Evolutionary conservation across 495 filamentous ascomycete genomes (phyloP).

Genomic region (Penicillium mononematosum): DNA sequence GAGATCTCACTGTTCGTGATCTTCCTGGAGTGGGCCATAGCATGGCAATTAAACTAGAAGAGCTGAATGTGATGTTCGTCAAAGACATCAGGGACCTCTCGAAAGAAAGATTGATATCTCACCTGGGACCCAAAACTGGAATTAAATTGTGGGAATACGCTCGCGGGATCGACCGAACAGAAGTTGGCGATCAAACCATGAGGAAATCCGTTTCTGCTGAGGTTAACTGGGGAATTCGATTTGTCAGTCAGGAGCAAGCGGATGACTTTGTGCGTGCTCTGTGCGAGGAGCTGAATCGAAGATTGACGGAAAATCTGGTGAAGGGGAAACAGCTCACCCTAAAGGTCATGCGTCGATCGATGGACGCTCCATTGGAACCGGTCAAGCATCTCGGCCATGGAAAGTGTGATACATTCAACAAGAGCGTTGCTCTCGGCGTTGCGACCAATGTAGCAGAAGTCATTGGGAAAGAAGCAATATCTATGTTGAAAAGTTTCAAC

Average conservation of each 20-base stretch:
- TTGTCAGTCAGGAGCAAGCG: slow-evolving; percentile 82
- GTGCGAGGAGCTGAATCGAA: slow-evolving; percentile 75
- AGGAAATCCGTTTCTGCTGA: slow-evolving; percentile 94
- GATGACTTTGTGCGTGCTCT: slow-evolving; percentile 85
- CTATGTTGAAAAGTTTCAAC: slow-evolving; percentile 75
- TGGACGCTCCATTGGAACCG: slow-evolving; percentile 86
- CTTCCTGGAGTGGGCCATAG: slow-evolving; percentile 88
- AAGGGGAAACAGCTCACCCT: slow-evolving; percentile 86
- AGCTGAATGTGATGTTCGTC: slow-evolving; percentile 78
- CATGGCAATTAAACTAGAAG: slow-evolving; percentile 78
- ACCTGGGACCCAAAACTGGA: slow-evolving; percentile 87
- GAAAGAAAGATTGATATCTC: slow-evolving; percentile 68
- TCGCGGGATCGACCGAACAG: slow-evolving; percentile 79
- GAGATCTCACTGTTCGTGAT: slow-evolving; percentile 69
- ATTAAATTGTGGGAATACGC: slow-evolving; percentile 89
- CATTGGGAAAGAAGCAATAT: slow-evolving; percentile 75
- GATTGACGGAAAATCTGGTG: slow-evolving; percentile 76
- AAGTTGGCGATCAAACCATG: slow-evolving; percentile 77
- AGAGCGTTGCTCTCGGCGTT: slow-evolving; percentile 76
- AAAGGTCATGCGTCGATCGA: slow-evolving; percentile 85
- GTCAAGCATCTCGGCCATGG: slow-evolving; percentile 94
- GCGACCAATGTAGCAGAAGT: slow-evolving; percentile 70
- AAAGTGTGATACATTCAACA: slow-evolving; percentile 90
- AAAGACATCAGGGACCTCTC: slow-evolving; percentile 74
- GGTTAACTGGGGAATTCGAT: slow-evolving; percentile 97